Evolutionary conservation across 768 basidiomycete species (phyloP).

Genomic region (Goffeauzyma gilvescens): DNA sequence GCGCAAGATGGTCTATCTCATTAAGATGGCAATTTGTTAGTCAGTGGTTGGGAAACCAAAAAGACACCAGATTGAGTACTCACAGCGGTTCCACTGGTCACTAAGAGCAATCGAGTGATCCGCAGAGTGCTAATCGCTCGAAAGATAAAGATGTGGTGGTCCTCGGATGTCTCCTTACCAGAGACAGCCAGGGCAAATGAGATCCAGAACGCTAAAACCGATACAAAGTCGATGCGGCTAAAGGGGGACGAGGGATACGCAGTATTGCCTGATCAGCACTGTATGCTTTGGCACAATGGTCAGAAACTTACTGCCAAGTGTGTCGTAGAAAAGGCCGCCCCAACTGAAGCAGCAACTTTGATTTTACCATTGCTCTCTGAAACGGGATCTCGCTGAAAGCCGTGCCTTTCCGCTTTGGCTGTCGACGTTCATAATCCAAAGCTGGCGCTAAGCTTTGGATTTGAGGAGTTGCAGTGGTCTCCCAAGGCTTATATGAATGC

Average conservation of each 20-base stretch:
- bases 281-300: too few species aligned
- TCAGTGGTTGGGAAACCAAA: not conserved
- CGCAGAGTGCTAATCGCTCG: constrained; percentile 72
- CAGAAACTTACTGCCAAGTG: constrained; percentile 43
- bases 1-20: constrained; percentile 57
- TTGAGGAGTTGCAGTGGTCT: too few species aligned
- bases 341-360: constrained; percentile 22
- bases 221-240: constrained; percentile 67
- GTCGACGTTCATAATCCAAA: too few species aligned
- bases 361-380: constrained; percentile 30
- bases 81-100: constrained; percentile 82
- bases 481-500: too few species aligned
- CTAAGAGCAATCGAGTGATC: constrained; percentile 58
- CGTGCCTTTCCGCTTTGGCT: too few species aligned
- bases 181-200: constrained; percentile 50
- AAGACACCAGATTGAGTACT: constrained; percentile 27
- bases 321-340: constrained; percentile 71
- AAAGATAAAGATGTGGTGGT: constrained; percentile 63
- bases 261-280: too few species aligned
- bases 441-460: too few species aligned
- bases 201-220: constrained; percentile 73
- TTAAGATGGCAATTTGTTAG: not conserved
- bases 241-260: too few species aligned
- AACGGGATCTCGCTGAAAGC: constrained; percentile 31
- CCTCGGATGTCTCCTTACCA: constrained; percentile 45